phyloP scores from a whole-genome alignment of 768 basidiomycete genomes.

The Lentinula lateritia region DNA sequence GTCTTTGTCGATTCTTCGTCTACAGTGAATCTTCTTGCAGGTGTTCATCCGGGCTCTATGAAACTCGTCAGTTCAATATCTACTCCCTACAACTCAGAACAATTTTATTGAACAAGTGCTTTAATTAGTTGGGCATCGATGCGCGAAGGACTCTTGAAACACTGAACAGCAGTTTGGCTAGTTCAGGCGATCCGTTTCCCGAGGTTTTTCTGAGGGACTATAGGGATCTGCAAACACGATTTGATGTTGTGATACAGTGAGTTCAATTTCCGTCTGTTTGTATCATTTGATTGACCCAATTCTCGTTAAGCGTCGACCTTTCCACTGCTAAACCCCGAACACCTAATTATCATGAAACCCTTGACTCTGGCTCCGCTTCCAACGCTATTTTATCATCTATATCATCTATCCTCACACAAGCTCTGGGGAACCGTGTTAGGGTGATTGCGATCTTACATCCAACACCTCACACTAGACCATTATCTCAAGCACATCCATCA shows the following conservation, averaged over 20 bases:
- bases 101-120: constrained; percentile 2
- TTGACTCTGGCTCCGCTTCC: constrained; percentile 59
- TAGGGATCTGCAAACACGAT: constrained; percentile 57
- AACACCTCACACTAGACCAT: constrained; percentile 35
- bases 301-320: constrained; percentile 45
- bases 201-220: constrained; percentile 71
- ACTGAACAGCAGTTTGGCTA: constrained; percentile 40
- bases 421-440: constrained; percentile 68
- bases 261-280: constrained; percentile 12
- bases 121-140: constrained; percentile 63
- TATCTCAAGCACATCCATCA: constrained; percentile 52
- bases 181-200: constrained; percentile 56
- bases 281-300: not conserved
- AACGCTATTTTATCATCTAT: constrained; percentile 52
- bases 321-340: constrained; percentile 39
- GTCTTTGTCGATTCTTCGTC: constrained; percentile 80
- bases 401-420: constrained; percentile 46
- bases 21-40: constrained; percentile 69
- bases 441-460: constrained; percentile 59
- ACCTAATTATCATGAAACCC: constrained; percentile 35
- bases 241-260: constrained; percentile 69
- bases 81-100: not conserved
- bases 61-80: constrained; percentile 50
- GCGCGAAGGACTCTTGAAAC: constrained; percentile 66
- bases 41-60: constrained; percentile 72